A percentile compares a stretch with the other conserved stretches of the same genome.
phyloP scores from a whole-genome alignment of 129 eudicot genomes.

The Scalesia atractyloides region DNA sequence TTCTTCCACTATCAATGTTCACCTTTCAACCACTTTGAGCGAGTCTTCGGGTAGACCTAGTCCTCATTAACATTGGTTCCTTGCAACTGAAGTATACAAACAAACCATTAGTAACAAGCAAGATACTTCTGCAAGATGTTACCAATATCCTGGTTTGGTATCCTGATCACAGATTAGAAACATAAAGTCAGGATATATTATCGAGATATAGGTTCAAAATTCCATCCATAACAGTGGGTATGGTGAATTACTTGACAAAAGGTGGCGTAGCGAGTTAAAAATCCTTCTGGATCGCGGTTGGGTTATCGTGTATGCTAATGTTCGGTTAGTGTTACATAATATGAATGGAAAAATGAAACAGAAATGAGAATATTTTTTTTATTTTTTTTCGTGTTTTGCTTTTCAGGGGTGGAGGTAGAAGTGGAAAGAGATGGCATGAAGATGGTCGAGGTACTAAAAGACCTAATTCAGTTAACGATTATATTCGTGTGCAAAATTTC shows the following conservation, averaged over 20 bases:
- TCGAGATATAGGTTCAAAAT: too few species aligned
- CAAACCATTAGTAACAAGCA: too few species aligned
- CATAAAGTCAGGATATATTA: too few species aligned
- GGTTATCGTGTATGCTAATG: constrained; percentile 97
- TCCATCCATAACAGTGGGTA: too few species aligned
- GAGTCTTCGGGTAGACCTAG: too few species aligned
- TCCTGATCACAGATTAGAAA: too few species aligned
- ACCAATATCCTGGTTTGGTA: too few species aligned
- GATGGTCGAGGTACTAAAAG: constrained; percentile 70
- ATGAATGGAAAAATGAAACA: background rate
- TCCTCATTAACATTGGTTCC: too few species aligned
- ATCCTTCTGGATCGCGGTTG: constrained; percentile 98
- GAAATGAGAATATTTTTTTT: background rate
- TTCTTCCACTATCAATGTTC: too few species aligned
- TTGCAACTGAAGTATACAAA: too few species aligned
- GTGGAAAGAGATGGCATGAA: constrained; percentile 83
- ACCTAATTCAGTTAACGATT: constrained; percentile 65
- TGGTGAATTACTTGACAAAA: constrained; percentile 89
- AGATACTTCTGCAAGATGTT: too few species aligned
- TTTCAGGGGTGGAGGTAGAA: constrained; percentile 93
- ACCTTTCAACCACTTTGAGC: too few species aligned
- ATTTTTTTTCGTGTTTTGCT: constrained; percentile 12
- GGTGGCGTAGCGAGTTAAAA: constrained; percentile 85
- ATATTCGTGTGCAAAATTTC: constrained; percentile 76
- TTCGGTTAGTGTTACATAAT: constrained; percentile 54